These are phyloP conservation scores for Paraphoma sp. DNA, from an alignment of 2,329 filamentous ascomycete species.

Conservation along the genomic window DNA sequence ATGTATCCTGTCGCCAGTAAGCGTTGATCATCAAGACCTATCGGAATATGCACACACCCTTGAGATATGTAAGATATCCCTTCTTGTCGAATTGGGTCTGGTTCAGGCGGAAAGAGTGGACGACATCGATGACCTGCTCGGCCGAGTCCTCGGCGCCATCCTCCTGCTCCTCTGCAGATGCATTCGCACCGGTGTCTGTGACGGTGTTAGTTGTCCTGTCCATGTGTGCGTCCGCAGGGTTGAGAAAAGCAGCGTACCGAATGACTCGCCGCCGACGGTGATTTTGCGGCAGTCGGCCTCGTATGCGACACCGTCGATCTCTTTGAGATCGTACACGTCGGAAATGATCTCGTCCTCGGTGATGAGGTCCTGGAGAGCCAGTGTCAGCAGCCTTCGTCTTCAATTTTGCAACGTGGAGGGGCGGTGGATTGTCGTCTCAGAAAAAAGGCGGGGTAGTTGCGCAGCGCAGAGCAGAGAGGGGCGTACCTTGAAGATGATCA, in stretches of 20 bases:
- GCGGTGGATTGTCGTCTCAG: not conserved
- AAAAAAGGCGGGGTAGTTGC: conserved; percentile 33
- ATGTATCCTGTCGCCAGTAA: conserved; percentile 72
- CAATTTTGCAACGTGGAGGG: not conserved
- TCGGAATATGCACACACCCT: conserved; percentile 63
- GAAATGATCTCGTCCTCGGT: conserved; percentile 95
- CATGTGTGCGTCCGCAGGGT: not conserved
- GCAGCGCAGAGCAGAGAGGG: conserved; percentile 15
- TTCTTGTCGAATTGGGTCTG: conserved; percentile 87
- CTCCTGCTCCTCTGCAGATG: conserved; percentile 88
- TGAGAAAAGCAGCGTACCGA: conserved; percentile 62
- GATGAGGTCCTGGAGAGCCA: conserved; percentile 75
- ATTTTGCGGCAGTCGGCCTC: conserved; percentile 95
- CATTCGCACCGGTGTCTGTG: conserved; percentile 89
- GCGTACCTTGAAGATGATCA: conserved; percentile 66
- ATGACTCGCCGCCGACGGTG: conserved; percentile 73
- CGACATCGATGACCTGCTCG: conserved; percentile 87
- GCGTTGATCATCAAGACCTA: not conserved
- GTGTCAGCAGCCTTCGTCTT: conserved; percentile 12
- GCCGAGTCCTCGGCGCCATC: conserved; percentile 74
- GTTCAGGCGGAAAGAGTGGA: conserved; percentile 89
- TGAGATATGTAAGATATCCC: conserved; percentile 80
- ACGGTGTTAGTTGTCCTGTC: not conserved
- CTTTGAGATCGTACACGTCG: conserved; percentile 86
- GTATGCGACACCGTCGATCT: conserved; percentile 80